Percentiles rank a stretch among this genome's conserved stretches.
Evolutionary conservation across 169 alveolate species (phyloP).

Genomic region (Eimeria necatrix): DNA sequence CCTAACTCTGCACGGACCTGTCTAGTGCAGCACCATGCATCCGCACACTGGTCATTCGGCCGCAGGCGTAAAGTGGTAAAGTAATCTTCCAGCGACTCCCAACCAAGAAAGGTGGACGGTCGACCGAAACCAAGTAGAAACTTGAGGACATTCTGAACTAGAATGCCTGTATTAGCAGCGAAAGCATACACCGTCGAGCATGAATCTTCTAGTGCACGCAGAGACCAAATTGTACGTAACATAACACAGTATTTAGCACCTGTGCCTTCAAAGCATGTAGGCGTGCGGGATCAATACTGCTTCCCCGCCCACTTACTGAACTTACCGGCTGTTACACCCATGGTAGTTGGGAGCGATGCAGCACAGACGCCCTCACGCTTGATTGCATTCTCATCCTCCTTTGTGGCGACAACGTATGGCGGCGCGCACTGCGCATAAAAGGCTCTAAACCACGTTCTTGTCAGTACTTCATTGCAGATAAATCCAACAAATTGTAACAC

Average conservation of each 20-base stretch:
- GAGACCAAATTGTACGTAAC: not conserved
- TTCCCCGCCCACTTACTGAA: too few species aligned
- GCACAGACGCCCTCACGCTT: constrained; percentile 97
- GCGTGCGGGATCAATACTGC: not conserved
- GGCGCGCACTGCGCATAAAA: constrained; percentile 92
- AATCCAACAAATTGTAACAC: not conserved
- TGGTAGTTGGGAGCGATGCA: constrained; percentile 97
- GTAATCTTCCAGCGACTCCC: constrained; percentile 94
- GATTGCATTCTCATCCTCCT: constrained; percentile 94
- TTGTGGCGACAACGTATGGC: constrained; percentile 94
- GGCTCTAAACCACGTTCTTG: not conserved
- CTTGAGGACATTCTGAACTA: constrained; percentile 96
- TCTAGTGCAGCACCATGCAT: constrained; percentile 88
- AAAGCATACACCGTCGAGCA: not conserved
- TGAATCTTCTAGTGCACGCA: not conserved
- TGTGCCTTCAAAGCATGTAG: not conserved
- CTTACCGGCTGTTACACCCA: constrained; percentile 96
- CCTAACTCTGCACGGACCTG: constrained; percentile 77
- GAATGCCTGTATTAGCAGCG: constrained; percentile 86
- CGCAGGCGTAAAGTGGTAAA: constrained; percentile 92
- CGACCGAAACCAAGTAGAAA: constrained; percentile 95
- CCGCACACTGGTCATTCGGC: constrained; percentile 95
- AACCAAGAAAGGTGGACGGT: constrained; percentile 92
- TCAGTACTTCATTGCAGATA: not conserved
- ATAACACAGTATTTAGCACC: not conserved